phyloP scores from a whole-genome alignment of 495 filamentous ascomycete species.

The Achaetomiella virescens region DNA sequence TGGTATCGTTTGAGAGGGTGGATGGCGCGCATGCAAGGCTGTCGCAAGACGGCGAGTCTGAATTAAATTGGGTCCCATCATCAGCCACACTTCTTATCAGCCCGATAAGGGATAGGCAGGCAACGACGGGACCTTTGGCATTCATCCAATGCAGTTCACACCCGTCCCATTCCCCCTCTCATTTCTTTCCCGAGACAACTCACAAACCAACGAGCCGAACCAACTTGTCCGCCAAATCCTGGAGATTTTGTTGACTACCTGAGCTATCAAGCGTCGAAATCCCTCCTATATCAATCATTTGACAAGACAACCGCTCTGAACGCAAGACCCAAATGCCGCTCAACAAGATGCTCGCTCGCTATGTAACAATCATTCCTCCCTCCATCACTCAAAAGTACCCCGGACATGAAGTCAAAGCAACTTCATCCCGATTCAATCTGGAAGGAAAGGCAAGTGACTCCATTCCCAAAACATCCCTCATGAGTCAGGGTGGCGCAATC shows the following conservation, averaged over 20 bases:
- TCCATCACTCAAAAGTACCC: too few species aligned
- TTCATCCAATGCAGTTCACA: not conserved
- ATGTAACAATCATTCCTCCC: too few species aligned
- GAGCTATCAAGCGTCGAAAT: not conserved
- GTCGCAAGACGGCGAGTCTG: not conserved
- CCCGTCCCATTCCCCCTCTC: not conserved
- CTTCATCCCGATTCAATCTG: too few species aligned
- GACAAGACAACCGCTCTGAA: too few species aligned
- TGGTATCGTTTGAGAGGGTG: not conserved
- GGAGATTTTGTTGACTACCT: not conserved
- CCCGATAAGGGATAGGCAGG: slow-evolving; percentile 9
- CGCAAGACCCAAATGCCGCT: too few species aligned
- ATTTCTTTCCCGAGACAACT: too few species aligned
- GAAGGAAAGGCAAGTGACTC: too few species aligned
- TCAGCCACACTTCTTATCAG: slow-evolving; percentile 7
- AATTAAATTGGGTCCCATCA: not conserved
- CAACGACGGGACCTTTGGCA: not conserved
- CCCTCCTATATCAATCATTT: not conserved
- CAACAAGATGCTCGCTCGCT: too few species aligned
- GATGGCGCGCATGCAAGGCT: not conserved
- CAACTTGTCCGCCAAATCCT: not conserved
- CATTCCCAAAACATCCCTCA: too few species aligned
- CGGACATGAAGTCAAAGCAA: too few species aligned
- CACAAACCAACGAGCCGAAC: not conserved
- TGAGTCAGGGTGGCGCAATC: too few species aligned